Base-by-base conservation (phyloP, 768 basidiomycete species). In the Boletus rubescentipes region DNA sequence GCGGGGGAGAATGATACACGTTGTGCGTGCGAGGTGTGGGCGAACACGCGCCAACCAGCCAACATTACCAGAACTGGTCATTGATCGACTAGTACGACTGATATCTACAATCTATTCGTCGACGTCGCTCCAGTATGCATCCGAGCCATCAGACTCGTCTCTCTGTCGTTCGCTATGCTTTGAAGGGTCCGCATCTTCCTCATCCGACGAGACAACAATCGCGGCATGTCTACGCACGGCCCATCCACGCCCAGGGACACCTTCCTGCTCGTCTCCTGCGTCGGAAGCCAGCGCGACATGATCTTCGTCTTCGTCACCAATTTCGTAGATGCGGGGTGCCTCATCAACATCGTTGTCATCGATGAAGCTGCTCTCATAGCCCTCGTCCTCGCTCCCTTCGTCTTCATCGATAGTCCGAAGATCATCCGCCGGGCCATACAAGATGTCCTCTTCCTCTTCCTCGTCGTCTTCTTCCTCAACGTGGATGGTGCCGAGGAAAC, bases 311-410 rank as follows among this genome's bases (percentile, higher is more conserved):
- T 53, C 65, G 4, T 63, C 59, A 20, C 29, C 21, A 15, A 70
- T 49, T 39, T 72, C 66, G 34, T 64, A 60, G 47, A 70, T 66
- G 32, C 66, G 70, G 14, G 57, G 53, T 7, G 40, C 38, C 5
- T 54, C 54, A 39, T 46, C 32, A 38, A 34, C 68, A 16, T 72
- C 72, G 23, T 58, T 71, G 39, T 84, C 82, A 38, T 83, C 81
- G 46, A 85, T 83, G 59, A 84, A 84, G 63, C 81, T 81, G 57
- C 75, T 73, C 54, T 79, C 79, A 46, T 81, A 83, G 12, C 65
- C 74, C 16, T 71, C 76, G 0, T 76, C 75, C 2, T 60, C 73
- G 5, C 61, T 63, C 15, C 54, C 65, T 16, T 66, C 68, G 15
- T 48, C 60, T 15, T 63, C 63, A 7, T 47, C 54, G 16, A 4